Percentiles rank a stretch among this genome's conserved stretches.
Evolutionary conservation across 2,329 filamentous ascomycete species (phyloP).

Genomic region (Rhytidhysteron rufulum): DNA sequence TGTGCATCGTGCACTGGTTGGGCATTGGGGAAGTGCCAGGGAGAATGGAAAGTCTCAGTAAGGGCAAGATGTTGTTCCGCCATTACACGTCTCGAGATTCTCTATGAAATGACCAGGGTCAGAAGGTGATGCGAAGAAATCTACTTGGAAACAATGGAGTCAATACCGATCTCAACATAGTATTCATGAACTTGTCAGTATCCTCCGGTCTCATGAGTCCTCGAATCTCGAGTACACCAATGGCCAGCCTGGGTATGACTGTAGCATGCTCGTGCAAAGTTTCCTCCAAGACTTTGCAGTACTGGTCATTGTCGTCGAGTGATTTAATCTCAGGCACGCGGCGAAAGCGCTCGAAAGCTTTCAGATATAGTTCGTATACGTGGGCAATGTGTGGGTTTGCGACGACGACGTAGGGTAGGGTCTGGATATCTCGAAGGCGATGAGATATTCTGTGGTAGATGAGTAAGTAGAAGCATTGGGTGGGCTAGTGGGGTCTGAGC

Average conservation of each 20-base stretch:
- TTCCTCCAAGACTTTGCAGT: conserved; percentile 75
- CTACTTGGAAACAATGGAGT: not conserved
- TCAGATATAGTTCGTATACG: conserved; percentile 95
- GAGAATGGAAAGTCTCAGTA: conserved; percentile 88
- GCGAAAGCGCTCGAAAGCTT: conserved; percentile 89
- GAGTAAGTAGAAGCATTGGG: not conserved
- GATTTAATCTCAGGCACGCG: conserved; percentile 78
- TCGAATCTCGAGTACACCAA: conserved; percentile 88
- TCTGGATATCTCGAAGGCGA: conserved; percentile 94
- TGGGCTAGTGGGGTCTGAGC: not conserved
- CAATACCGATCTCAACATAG: conserved; percentile 77
- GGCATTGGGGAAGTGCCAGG: conserved; percentile 81
- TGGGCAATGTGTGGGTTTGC: conserved; percentile 92
- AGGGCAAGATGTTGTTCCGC: conserved; percentile 95
- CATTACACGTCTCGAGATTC: conserved; percentile 93
- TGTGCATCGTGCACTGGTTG: conserved; percentile 57
- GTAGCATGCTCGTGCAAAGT: conserved; percentile 84
- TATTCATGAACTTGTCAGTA: conserved; percentile 94
- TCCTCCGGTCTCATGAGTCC: conserved; percentile 75
- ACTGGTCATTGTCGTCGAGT: conserved; percentile 81
- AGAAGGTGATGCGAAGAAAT: conserved; percentile 3
- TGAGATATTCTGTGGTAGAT: conserved; percentile 69
- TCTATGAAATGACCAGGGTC: conserved; percentile 44
- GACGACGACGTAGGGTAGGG: conserved; percentile 89
- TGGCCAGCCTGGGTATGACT: conserved; percentile 90